Base-by-base conservation (phyloP, 257 asterid genomes). In the Solanum stenotomum region DNA sequence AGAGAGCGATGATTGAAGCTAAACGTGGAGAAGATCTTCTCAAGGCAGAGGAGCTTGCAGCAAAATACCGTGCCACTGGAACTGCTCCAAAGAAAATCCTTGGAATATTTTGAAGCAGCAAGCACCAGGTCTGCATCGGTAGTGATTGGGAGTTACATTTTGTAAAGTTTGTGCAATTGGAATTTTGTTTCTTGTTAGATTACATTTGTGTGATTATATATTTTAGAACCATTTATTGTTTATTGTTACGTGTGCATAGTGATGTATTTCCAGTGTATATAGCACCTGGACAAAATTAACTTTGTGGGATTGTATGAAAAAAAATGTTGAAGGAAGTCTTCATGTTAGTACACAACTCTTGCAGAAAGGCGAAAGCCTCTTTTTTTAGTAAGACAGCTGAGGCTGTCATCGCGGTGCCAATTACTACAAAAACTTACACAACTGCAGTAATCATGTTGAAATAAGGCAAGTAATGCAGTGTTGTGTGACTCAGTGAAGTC, bases 31-130 rank as follows among this genome's bases (percentile, higher is more conserved):
- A 96, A 92, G 98, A 95, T 83, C 90, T 95, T 87, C 96, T 96
- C 81, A 95, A 95, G 89, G 99, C 98, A 40, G 99, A 95, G 94
- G 99, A 96, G 90, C 37, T 11, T 10, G 96, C 99, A 3, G 99
- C 98, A 34, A 96, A 95, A 88, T 93, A 93, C 49, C 94, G 97
- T 0, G 98, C 99, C 88, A 96, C 98, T 2, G 99, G 99, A 46
- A 94, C 97, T 77, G 92, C 91, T 76, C 99, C 99, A 4, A 95
- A 94, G 95, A 96, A 95, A 77, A 86, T 95, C 18, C 95, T 95
- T 10, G 98, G 98, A 84, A 88, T 93, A 34, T 96, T 96, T 87
- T 94, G 93, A 96, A 90, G 88, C 89, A 88, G 70, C 87, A 59
- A 77, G 15, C 2, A n/a, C 86, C 84, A 78, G 91, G 88, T 82